Conservation (phyloP, 352 stramenopile genomes). For the Globisporangium barbulae region DNA sequence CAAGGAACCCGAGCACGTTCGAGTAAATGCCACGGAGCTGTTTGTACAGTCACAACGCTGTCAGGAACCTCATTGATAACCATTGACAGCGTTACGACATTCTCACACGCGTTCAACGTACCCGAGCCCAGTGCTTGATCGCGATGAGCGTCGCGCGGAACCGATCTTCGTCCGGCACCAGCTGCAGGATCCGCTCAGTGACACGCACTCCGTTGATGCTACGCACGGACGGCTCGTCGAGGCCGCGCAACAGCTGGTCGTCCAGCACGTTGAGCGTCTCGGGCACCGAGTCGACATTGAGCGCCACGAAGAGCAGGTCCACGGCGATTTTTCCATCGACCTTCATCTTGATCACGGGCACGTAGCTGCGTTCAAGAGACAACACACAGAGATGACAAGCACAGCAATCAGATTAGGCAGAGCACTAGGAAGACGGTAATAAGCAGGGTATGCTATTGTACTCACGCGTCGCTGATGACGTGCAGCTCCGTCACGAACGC, state of each 20-base stretch:
- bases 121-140: slow-evolving; percentile 88
- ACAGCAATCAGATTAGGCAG: background rate
- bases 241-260: slow-evolving; percentile 70
- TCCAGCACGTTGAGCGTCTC: slow-evolving; percentile 78
- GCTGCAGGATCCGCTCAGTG: slow-evolving; percentile 91
- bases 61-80: background rate
- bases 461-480: slow-evolving; percentile 87
- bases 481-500: slow-evolving; percentile 66
- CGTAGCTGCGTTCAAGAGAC: slow-evolving; percentile 40
- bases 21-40: slow-evolving; percentile 95
- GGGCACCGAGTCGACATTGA: slow-evolving; percentile 59
- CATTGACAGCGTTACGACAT: background rate
- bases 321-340: slow-evolving; percentile 84
- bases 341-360: slow-evolving; percentile 94
- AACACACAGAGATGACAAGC: background rate
- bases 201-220: slow-evolving; percentile 96
- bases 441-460: background rate
- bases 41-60: background rate
- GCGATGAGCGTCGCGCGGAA: slow-evolving; percentile 92
- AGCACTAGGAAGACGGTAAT: background rate
- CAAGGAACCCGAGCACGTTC: slow-evolving; percentile 98
- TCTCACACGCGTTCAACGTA: slow-evolving; percentile 23
- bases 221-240: slow-evolving; percentile 91
- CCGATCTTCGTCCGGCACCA: slow-evolving; percentile 78
- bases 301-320: slow-evolving; percentile 92